Percentiles rank a stretch among this genome's conserved stretches.
These are phyloP conservation scores for Paramecium sexaurelia DNA, from an alignment of 73 alveolate species.

Conservation along the genomic window DNA sequence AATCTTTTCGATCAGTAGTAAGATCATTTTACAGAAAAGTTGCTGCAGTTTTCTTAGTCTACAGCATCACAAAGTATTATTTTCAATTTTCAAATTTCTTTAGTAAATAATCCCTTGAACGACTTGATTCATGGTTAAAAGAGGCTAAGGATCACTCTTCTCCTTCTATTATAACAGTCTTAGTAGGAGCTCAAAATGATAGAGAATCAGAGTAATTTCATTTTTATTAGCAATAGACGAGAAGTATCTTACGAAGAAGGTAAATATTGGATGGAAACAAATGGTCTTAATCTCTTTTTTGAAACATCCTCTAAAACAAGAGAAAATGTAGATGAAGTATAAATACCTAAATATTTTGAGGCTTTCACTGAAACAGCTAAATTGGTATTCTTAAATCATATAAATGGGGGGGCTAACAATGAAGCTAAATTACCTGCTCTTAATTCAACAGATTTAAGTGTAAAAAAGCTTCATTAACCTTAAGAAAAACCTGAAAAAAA, in stretches of 20 bases:
- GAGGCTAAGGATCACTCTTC: constrained; percentile 77
- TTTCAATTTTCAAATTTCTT: neutral
- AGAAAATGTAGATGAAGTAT: constrained; percentile 35
- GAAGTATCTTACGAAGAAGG: constrained; percentile 44
- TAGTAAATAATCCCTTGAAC: constrained; percentile 65
- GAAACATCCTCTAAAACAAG: constrained; percentile 57
- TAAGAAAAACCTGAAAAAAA: neutral
- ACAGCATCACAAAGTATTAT: constrained; percentile 76
- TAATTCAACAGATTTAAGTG: neutral
- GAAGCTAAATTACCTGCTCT: neutral
- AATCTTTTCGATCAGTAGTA: constrained; percentile 87
- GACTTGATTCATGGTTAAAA: constrained; percentile 33
- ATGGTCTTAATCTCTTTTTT: constrained; percentile 53
- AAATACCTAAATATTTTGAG: neutral
- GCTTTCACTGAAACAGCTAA: neutral
- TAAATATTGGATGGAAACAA: constrained; percentile 40
- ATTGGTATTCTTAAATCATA: neutral
- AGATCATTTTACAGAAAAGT: constrained; percentile 93
- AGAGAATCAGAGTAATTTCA: constrained; percentile 71
- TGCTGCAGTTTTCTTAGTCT: constrained; percentile 89
- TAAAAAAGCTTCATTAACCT: neutral
- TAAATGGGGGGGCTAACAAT: neutral
- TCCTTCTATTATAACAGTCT: constrained; percentile 72
- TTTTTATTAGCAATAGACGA: constrained; percentile 3
- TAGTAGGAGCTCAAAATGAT: constrained; percentile 89